These are phyloP conservation scores for Lyophyllum semitale DNA, from an alignment of 768 basidiomycete genomes.

Conservation along the genomic window DNA sequence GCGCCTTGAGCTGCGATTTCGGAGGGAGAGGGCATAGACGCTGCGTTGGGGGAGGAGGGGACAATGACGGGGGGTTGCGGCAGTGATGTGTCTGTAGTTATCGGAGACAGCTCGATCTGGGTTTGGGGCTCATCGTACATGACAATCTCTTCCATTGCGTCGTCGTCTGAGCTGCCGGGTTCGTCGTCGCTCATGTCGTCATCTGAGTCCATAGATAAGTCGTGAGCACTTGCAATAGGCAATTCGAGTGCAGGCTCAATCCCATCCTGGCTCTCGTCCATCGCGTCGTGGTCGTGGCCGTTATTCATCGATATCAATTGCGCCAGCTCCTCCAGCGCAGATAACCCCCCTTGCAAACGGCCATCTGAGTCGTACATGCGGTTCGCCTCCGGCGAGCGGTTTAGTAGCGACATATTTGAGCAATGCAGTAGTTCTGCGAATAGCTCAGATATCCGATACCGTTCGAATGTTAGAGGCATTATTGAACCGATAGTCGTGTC, in stretches of 20 bases:
- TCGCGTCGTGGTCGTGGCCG: slow-evolving; percentile 52
- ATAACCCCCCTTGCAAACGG: slow-evolving; percentile 83
- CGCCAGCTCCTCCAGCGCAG: slow-evolving; percentile 83
- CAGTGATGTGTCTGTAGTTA: slow-evolving; percentile 30
- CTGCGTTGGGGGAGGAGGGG: slow-evolving; percentile 30
- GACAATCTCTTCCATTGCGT: slow-evolving; percentile 80
- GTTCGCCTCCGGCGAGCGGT: slow-evolving; percentile 70
- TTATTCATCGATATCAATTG: slow-evolving; percentile 74
- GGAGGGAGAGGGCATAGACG: slow-evolving; percentile 29
- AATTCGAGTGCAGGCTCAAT: slow-evolving; percentile 67
- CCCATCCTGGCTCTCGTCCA: slow-evolving; percentile 61
- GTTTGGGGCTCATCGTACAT: slow-evolving; percentile 64
- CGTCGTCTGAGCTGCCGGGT: slow-evolving; percentile 76
- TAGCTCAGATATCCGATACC: slow-evolving; percentile 94
- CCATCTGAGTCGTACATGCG: slow-evolving; percentile 82
- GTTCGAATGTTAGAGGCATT: slow-evolving; percentile 87
- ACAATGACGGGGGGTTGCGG: slow-evolving; percentile 33
- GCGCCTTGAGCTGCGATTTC: slow-evolving; percentile 28
- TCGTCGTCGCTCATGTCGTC: slow-evolving; percentile 77
- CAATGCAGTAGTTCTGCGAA: slow-evolving; percentile 97
- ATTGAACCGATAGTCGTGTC: slow-evolving; percentile 74
- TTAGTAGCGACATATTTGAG: slow-evolving; percentile 96
- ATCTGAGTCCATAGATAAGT: slow-evolving; percentile 66
- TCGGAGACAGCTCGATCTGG: slow-evolving; percentile 31
- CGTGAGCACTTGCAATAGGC: slow-evolving; percentile 58